A percentile compares a stretch with the other conserved stretches of the same genome.
Evolutionary conservation across 1,139 yeast species (phyloP).

Genomic region (Geotrichum aggregatum): DNA sequence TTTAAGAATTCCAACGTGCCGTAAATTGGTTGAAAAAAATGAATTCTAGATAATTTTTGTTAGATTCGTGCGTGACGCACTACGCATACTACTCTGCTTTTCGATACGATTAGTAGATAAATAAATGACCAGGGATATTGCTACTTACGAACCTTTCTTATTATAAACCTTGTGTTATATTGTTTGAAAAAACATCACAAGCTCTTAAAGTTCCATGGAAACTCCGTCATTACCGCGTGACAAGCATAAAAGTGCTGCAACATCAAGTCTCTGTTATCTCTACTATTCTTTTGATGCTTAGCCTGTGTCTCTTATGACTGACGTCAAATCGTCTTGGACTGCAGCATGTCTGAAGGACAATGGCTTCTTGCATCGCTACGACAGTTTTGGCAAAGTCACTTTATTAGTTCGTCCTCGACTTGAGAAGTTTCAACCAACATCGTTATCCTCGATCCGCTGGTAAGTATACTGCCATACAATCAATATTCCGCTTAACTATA

Average conservation of each 20-base stretch:
- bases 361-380: conserved; percentile 52
- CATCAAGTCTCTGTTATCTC: conserved; percentile 62
- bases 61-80: not conserved
- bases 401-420: conserved; percentile 20
- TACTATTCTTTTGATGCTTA: conserved; percentile 34
- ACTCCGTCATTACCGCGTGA: conserved; percentile 24
- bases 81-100: no score
- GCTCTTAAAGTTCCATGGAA: conserved; percentile 39
- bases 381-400: conserved; percentile 31
- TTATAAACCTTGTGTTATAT: conserved; percentile 32
- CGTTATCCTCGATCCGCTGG: conserved; percentile 76
- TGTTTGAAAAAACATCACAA: conserved; percentile 33
- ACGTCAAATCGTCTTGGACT: conserved; percentile 36
- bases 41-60: not conserved
- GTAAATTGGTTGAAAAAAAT: not conserved
- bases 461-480: conserved; percentile 64
- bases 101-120: not conserved
- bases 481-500: conserved; percentile 66
- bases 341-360: conserved; percentile 35
- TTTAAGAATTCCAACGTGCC: no score
- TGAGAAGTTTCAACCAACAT: conserved; percentile 69
- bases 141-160: conserved; percentile 25
- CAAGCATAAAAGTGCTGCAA: conserved; percentile 53
- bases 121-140: no score
- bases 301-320: conserved; percentile 30